Percentiles rank a stretch among this genome's conserved stretches.
Evolutionary conservation across 495 filamentous ascomycete species (phyloP).

Genomic region (Paragyromitra xinjiangensis): DNA sequence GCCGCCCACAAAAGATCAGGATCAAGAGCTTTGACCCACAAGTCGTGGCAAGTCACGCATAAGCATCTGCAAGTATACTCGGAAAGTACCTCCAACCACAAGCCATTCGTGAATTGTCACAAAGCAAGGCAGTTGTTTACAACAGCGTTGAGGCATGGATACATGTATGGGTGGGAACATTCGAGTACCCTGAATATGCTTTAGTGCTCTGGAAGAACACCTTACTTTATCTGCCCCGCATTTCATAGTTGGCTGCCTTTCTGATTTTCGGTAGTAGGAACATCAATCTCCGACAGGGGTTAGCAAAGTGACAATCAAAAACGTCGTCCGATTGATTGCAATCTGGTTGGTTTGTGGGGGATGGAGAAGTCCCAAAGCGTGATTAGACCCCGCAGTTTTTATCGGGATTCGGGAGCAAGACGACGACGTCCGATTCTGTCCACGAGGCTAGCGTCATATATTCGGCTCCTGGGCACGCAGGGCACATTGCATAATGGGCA

Average conservation of each 20-base stretch:
- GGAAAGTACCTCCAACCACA: slow-evolving; percentile 25
- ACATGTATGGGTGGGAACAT: neutral
- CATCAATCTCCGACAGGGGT: slow-evolving; percentile 26
- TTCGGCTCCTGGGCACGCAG: slow-evolving; percentile 9
- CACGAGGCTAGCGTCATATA: slow-evolving; percentile 20
- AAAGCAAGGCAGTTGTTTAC: slow-evolving; percentile 34
- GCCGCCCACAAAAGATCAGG: slow-evolving; percentile 11
- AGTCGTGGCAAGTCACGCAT: slow-evolving; percentile 33
- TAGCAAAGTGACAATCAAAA: slow-evolving; percentile 24
- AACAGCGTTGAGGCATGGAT: neutral
- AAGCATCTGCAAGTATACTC: slow-evolving; percentile 28
- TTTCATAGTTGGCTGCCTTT: slow-evolving; percentile 12
- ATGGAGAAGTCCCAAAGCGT: slow-evolving; percentile 11
- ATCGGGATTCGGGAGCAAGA: slow-evolving; percentile 26
- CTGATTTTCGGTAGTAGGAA: slow-evolving; percentile 30
- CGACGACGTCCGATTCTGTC: slow-evolving; percentile 23
- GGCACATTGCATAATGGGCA: slow-evolving; percentile 25
- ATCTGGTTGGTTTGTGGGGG: slow-evolving; percentile 17
- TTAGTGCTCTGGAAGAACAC: slow-evolving; percentile 13
- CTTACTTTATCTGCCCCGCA: slow-evolving; percentile 13
- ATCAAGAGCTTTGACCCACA: slow-evolving; percentile 29
- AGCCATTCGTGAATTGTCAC: slow-evolving; percentile 30
- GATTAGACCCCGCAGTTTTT: slow-evolving; percentile 36
- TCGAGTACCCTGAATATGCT: slow-evolving; percentile 17
- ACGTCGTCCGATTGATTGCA: slow-evolving; percentile 21